Evolutionary conservation across 169 alveolate genomes (phyloP).

Genomic region (Miamiensis avidus): DNA sequence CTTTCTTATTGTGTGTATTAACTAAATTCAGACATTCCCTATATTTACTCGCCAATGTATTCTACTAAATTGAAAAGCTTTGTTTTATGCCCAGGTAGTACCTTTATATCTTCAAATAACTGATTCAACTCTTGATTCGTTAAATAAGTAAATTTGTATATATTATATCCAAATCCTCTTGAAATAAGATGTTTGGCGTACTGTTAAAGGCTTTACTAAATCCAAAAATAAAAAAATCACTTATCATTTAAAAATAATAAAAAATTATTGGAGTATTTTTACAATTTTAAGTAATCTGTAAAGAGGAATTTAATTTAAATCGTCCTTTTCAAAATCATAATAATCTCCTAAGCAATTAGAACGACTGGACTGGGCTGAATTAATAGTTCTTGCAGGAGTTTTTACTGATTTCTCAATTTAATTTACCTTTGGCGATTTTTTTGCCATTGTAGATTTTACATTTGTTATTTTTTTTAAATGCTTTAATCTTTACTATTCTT

Average conservation of each 20-base stretch:
- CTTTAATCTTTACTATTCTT: conserved; percentile 21
- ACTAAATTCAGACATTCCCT: not conserved
- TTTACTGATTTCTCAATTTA: conserved; percentile 1
- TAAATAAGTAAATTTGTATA: not conserved
- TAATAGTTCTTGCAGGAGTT: not conserved
- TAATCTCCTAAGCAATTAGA: conserved; percentile 8
- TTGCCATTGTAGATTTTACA: conserved; percentile 15
- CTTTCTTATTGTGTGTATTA: no score
- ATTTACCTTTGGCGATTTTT: conserved; percentile 6
- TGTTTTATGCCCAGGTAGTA: conserved; percentile 32
- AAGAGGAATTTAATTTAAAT: conserved; percentile 3
- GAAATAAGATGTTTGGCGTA: conserved; percentile 15
- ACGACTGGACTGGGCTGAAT: not conserved
- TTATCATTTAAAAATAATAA: no score
- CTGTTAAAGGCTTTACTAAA: conserved; percentile 1
- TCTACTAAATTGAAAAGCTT: conserved; percentile 14
- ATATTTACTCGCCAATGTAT: not conserved
- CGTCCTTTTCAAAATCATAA: conserved; percentile 10
- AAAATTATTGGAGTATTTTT: no score
- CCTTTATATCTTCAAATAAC: conserved; percentile 16
- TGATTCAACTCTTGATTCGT: not conserved
- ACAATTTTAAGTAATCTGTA: conserved; percentile 18
- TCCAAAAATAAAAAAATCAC: no score
- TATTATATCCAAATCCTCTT: conserved; percentile 25
- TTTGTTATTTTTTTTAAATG: conserved; percentile 12